These are phyloP conservation scores for Microglena sp. DNA, from an alignment of 139 green algal genomes.

Conservation along the genomic window DNA sequence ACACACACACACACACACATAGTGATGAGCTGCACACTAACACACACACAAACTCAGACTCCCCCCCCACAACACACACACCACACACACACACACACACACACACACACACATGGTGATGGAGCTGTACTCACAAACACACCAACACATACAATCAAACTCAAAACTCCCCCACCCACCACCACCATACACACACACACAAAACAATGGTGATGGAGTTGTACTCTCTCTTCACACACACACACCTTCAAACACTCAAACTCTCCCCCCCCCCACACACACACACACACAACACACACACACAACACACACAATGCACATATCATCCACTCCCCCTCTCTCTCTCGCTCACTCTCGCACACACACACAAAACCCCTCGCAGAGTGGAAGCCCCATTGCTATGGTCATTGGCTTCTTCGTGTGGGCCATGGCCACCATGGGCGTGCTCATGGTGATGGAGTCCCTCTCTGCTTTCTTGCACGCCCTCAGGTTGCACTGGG, in stretches of 20 bases:
- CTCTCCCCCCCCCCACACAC: too few species aligned
- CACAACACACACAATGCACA: too few species aligned
- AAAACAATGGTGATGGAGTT: too few species aligned
- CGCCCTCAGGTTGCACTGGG: slow-evolving; percentile 94
- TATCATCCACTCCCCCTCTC: too few species aligned
- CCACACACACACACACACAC: not conserved
- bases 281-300: too few species aligned
- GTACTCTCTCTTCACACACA: too few species aligned
- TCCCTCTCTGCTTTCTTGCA: slow-evolving; percentile 95
- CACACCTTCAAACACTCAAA: too few species aligned
- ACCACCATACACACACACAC: too few species aligned
- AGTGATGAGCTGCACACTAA: not conserved
- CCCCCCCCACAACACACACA: not conserved
- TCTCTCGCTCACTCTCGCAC: too few species aligned
- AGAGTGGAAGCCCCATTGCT: not conserved
- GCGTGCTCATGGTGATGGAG: slow-evolving; percentile 98
- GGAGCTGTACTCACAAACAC: not conserved
- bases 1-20: too few species aligned
- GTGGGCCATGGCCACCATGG: slow-evolving; percentile 83
- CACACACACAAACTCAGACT: not conserved
- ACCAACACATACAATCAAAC: not conserved
- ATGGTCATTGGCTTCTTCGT: slow-evolving; percentile 79
- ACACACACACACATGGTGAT: slow-evolving; percentile 4
- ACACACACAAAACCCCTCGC: too few species aligned
- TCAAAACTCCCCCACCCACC: not conserved